Conservation (phyloP, 2,329 filamentous ascomycete genomes). For the Zarea fungicola region DNA sequence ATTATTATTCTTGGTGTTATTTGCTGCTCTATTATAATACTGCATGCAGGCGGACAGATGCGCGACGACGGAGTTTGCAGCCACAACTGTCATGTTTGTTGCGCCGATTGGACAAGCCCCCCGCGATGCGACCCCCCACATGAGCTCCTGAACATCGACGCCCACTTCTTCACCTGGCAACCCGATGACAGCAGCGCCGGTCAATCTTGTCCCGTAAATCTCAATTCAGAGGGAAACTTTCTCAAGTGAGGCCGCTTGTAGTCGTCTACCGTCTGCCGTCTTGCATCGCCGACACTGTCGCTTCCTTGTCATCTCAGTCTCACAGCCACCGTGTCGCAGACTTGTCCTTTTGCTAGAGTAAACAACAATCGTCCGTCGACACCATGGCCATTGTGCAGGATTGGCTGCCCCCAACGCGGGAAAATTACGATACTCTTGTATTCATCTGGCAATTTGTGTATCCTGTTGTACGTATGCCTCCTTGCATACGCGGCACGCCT, state of each 20-base stretch:
- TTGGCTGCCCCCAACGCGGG: constrained; percentile 53
- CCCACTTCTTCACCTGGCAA: background rate
- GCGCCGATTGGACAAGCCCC: background rate
- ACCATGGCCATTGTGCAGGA: constrained; percentile 44
- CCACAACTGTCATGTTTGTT: background rate
- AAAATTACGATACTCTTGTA: constrained; percentile 52
- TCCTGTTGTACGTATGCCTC: constrained; percentile 39
- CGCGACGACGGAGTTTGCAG: too few relatives aligned
- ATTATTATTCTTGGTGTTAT: too few relatives aligned
- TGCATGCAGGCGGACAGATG: too few relatives aligned
- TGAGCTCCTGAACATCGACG: constrained; percentile 8
- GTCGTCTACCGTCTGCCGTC: too few relatives aligned
- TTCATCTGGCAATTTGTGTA: constrained; percentile 48
- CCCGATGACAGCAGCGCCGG: background rate
- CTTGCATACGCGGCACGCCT: too few relatives aligned
- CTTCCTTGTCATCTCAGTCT: too few relatives aligned
- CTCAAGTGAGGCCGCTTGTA: too few relatives aligned
- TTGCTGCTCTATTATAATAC: too few relatives aligned
- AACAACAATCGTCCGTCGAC: background rate
- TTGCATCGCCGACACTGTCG: too few relatives aligned
- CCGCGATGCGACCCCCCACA: constrained; percentile 3
- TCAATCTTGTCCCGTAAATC: too few relatives aligned
- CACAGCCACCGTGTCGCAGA: background rate
- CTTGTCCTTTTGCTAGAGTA: background rate
- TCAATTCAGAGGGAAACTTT: too few relatives aligned